Conservation (phyloP, 805 yeast species). For the Wickerhamiella dianesei region DNA sequence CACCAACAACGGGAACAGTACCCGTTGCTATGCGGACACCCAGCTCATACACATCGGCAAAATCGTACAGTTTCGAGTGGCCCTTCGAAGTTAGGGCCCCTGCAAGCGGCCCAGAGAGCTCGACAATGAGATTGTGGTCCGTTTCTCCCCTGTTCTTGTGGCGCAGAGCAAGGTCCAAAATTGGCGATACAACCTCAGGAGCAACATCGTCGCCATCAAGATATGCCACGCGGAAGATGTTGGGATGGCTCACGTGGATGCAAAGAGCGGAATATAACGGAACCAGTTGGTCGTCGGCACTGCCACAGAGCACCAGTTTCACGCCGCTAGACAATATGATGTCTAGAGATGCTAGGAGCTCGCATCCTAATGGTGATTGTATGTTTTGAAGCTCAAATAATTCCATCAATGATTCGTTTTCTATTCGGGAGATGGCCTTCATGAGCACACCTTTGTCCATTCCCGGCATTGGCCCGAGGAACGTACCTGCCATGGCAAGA, state of each 20-base stretch:
- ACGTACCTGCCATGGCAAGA: conserved; percentile 90
- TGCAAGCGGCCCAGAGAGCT: conserved; percentile 62
- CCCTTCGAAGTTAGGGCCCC: conserved; percentile 95
- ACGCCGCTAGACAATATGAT: conserved; percentile 55
- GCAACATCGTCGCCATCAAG: conserved; percentile 70
- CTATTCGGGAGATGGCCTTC: conserved; percentile 81
- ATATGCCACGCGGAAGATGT: conserved; percentile 76
- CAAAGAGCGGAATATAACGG: conserved; percentile 85
- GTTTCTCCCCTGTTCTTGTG: conserved; percentile 63
- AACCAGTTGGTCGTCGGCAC: conserved; percentile 85
- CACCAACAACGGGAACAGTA: conserved; percentile 33
- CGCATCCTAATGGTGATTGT: conserved; percentile 56
- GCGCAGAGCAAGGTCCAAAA: conserved; percentile 60
- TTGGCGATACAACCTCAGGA: conserved; percentile 62
- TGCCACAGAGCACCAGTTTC: conserved; percentile 71
- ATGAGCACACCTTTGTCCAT: conserved; percentile 71
- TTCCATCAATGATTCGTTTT: conserved; percentile 73
- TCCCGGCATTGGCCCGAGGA: conserved; percentile 88
- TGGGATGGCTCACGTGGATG: conserved; percentile 74
- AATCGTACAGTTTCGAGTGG: conserved; percentile 80
- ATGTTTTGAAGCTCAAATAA: conserved; percentile 77
- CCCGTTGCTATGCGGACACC: conserved; percentile 65
- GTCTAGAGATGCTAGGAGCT: conserved; percentile 52
- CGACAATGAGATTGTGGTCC: conserved; percentile 78
- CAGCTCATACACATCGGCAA: conserved; percentile 66